A percentile compares a stretch with the other conserved stretches of the same genome.
Conservation (phyloP, 441 rosid genomes). For the Syzygium malaccense region DNA sequence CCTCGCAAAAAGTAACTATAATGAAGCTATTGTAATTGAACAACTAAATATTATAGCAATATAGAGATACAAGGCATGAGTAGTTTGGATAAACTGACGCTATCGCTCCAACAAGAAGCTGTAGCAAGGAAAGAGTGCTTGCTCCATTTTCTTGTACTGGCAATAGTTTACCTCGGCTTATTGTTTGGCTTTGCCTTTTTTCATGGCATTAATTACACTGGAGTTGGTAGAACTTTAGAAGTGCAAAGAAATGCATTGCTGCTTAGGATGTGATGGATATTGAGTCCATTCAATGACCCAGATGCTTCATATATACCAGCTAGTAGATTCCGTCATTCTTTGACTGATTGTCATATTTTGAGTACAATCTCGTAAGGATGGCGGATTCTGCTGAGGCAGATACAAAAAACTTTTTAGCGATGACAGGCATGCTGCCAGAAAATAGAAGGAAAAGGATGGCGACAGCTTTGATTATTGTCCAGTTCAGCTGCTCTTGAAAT, state of each 20-base stretch:
- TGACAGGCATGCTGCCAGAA: not conserved
- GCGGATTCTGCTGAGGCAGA: not conserved
- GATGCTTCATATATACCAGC: not conserved
- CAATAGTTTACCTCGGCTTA: not conserved
- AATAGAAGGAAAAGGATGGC: not conserved
- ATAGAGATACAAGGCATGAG: not conserved
- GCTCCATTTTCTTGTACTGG: not conserved
- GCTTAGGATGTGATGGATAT: not conserved
- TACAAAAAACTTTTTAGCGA: not conserved
- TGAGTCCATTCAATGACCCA: not conserved
- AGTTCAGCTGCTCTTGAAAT: not conserved
- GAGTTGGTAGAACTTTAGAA: not conserved
- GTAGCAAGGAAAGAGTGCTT: not conserved
- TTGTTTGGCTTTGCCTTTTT: not conserved
- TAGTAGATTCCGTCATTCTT: not conserved
- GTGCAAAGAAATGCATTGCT: not conserved
- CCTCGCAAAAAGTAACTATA: not conserved
- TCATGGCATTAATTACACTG: not conserved
- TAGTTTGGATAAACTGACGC: not conserved
- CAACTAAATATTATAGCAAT: not conserved
- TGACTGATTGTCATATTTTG: not conserved
- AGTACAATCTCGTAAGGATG: not conserved
- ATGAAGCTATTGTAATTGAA: not conserved
- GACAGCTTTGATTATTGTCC: not conserved
- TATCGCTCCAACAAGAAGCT: not conserved